Base-by-base conservation (phyloP, 768 basidiomycete species). In the Calocybe gangraenosa region DNA sequence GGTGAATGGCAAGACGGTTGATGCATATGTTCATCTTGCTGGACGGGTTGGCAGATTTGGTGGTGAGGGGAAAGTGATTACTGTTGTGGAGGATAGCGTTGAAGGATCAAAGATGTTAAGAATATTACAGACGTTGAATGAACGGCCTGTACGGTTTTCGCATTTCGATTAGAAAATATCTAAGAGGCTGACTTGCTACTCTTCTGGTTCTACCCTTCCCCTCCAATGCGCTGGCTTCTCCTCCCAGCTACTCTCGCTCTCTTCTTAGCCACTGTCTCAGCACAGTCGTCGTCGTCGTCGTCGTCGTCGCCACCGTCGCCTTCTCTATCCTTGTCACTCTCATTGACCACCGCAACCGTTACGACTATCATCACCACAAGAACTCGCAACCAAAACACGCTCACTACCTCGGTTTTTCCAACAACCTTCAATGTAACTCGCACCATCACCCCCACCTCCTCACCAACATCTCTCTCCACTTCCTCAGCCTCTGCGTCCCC, bases 41-140 rank as follows among this genome's bases (percentile, higher is more conserved):
- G 87, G 88, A 11, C 78, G 87, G 10, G 84, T 82, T n/a, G 85
- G 87, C 17, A 74, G 87, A 47, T 84, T 86, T 58, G 81, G 82
- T 36, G 62, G 75, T 34, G 64, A 61, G 17, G 87, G 87, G 13
- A 83, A 78, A 62, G 84, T 87, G 41, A 68, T 90, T 46, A 79
- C 71, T 20, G 67, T 88, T 31, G 60, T 89, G 28, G 73, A 76
- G 46, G 20, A 38, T 57, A 47, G n/a, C 60, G 62, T n/a, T n/a
- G 21, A 62, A 19, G 19, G 47, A 20, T 60, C 68, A 36, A 68
- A 62, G 61, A 71, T 82, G 68, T 32, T 44, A 45, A 57, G 67
- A 35, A 67, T 82, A 44, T 59, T 81, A 47, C 63, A 63, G 30
- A 65, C 66, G 50, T 58, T 82, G 39, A 65, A 69, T 5, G 63